A percentile compares a stretch with the other conserved stretches of the same genome.
Evolutionary conservation across 306 rosid genomes (phyloP).

Genomic region (Heteromeles arbutifolia): DNA sequence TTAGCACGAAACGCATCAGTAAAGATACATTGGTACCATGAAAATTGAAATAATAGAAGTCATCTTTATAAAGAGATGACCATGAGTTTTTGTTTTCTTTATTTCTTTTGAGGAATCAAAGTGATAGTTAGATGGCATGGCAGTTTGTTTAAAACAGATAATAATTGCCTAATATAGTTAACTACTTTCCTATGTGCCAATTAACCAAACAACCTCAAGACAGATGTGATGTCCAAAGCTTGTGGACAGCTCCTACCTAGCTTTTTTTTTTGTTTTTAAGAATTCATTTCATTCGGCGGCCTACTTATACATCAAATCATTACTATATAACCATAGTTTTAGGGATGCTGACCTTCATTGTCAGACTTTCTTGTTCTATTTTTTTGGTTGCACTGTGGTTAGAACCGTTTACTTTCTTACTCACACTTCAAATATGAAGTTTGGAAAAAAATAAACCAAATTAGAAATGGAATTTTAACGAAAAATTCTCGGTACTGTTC

Average conservation of each 20-base stretch:
- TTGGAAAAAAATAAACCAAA: too few relatives aligned
- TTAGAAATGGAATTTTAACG: too few relatives aligned
- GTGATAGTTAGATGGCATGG: not conserved
- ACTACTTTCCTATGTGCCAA: not conserved
- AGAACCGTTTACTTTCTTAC: too few relatives aligned
- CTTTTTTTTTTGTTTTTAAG: not conserved
- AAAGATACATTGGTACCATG: too few relatives aligned
- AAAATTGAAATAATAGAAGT: too few relatives aligned
- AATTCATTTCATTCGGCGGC: not conserved
- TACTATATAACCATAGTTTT: not conserved
- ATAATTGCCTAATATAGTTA: not conserved
- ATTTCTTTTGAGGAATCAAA: not conserved
- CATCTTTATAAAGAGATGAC: too few relatives aligned
- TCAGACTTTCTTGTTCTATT: not conserved
- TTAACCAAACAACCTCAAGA: not conserved
- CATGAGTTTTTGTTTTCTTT: not conserved
- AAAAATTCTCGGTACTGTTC: too few relatives aligned
- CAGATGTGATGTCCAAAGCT: not conserved
- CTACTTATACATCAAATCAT: not conserved
- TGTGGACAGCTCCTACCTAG: not conserved
- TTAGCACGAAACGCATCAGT: fast-evolving
- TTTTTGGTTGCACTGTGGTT: too few relatives aligned
- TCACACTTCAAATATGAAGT: not conserved
- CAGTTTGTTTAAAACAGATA: not conserved
- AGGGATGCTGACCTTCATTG: not conserved